A percentile compares a stretch with the other conserved stretches of the same genome.
Conservation (phyloP, 768 basidiomycete species). For the Phlebiopsis flavidoalba region DNA sequence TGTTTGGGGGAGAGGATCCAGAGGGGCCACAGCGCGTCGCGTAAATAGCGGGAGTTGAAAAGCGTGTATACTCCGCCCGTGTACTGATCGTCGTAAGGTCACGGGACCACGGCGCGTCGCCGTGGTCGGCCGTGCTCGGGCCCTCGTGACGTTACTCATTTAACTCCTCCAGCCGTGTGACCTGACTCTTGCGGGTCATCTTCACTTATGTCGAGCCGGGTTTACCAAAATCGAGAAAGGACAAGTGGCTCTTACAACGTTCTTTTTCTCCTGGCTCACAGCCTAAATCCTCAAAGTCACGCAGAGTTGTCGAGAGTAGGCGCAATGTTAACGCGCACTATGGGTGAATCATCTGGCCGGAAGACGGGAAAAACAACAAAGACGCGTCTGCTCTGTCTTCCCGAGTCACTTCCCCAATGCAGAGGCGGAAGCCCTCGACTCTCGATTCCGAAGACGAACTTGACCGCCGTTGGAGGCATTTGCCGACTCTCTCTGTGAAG, state of each 20-base stretch:
- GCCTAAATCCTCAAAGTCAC: background rate
- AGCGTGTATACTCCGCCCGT: constrained; percentile 36
- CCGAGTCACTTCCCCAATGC: background rate
- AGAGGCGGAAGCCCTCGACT: background rate
- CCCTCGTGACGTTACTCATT: background rate
- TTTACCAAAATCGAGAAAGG: background rate
- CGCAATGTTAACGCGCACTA: background rate
- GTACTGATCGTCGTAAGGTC: background rate
- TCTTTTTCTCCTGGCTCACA: background rate
- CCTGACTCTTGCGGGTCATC: background rate
- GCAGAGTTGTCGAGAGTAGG: background rate
- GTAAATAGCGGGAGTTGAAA: constrained; percentile 24
- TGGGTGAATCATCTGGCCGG: background rate
- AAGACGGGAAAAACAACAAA: constrained; percentile 19
- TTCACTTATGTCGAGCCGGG: background rate
- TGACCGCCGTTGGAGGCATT: background rate
- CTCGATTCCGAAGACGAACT: background rate
- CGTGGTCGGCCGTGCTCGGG: no score
- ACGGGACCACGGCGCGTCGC: constrained; percentile 3
- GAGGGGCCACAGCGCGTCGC: background rate
- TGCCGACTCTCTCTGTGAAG: background rate
- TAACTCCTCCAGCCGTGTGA: background rate
- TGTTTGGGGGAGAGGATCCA: background rate
- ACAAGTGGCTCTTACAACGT: background rate
- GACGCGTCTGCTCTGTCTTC: background rate